A percentile compares a stretch with the other conserved stretches of the same genome.
These are phyloP conservation scores for Hansenula sp. DNA, from an alignment of 1,139 yeast genomes.

Conservation along the genomic window DNA sequence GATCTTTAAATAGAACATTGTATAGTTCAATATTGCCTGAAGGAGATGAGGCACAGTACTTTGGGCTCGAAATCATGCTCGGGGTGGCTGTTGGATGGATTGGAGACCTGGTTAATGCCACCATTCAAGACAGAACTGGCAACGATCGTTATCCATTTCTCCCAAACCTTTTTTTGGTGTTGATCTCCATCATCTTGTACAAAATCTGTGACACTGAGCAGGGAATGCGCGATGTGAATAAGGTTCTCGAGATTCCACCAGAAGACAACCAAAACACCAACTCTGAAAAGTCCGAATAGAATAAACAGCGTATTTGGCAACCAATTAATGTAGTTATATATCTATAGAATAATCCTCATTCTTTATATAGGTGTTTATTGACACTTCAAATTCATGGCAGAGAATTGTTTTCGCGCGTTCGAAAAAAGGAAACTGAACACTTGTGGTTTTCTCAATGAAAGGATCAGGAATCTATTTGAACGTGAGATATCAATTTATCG, in stretches of 20 bases:
- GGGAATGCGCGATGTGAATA: conserved; percentile 26
- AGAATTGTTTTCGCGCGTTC: not conserved
- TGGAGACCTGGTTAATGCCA: conserved; percentile 37
- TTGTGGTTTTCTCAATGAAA: not conserved
- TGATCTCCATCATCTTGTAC: conserved; percentile 27
- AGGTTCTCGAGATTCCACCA: not conserved
- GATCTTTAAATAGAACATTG: conserved; percentile 35
- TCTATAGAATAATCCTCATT: no score
- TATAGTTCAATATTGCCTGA: conserved; percentile 38
- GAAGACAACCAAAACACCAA: no score
- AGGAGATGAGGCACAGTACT: conserved; percentile 42
- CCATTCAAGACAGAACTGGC: conserved; percentile 38
- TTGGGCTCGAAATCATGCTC: conserved; percentile 39
- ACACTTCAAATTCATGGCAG: no score
- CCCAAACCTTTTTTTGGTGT: conserved; percentile 33
- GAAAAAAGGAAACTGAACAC: conserved; percentile 1
- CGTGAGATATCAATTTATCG: no score
- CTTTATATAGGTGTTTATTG: no score
- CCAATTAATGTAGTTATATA: no score
- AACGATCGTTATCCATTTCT: conserved; percentile 37
- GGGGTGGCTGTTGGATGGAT: conserved; percentile 45
- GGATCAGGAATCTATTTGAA: not conserved
- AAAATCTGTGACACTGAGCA: conserved; percentile 30
- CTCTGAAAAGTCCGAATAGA: no score
- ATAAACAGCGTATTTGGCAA: no score